These are phyloP conservation scores for Casuarina glauca DNA, from an alignment of 306 rosid genomes.

Conservation along the genomic window DNA sequence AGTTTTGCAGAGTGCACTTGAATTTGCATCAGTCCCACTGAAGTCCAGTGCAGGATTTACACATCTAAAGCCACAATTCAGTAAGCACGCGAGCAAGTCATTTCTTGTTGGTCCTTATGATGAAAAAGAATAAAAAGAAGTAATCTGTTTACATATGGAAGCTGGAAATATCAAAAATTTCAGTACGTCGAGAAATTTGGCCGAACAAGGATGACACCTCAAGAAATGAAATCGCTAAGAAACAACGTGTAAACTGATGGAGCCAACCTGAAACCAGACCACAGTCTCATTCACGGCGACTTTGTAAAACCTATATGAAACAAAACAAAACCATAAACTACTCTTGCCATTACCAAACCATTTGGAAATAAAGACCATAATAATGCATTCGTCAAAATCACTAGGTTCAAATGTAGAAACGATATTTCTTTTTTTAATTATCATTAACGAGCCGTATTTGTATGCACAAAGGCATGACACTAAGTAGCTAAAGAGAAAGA, in stretches of 20 bases:
- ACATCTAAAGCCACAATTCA: slow-evolving; percentile 4
- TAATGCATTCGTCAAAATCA: neutral
- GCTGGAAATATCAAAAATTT: neutral
- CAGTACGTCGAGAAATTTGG: neutral
- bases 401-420: neutral
- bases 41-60: slow-evolving; percentile 18
- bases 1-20: slow-evolving; percentile 4
- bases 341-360: slow-evolving; percentile 17
- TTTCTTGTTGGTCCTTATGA: neutral
- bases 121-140: neutral
- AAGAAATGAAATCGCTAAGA: slow-evolving; percentile 19
- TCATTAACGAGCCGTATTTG: neutral
- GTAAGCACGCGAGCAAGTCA: slow-evolving; percentile 16
- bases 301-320: slow-evolving; percentile 70
- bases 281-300: slow-evolving; percentile 67
- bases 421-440: too few relatives aligned
- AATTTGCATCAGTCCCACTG: slow-evolving; percentile 22
- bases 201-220: neutral
- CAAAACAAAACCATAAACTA: neutral
- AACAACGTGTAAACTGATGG: slow-evolving; percentile 76
- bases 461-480: neutral
- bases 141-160: neutral
- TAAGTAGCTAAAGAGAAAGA: too few relatives aligned
- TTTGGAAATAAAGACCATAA: neutral
- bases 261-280: slow-evolving; percentile 99